Percentiles rank a stretch among this genome's conserved stretches.
Evolutionary conservation across 2,329 filamentous ascomycete genomes (phyloP).

Genomic region (Cercospora canescens): DNA sequence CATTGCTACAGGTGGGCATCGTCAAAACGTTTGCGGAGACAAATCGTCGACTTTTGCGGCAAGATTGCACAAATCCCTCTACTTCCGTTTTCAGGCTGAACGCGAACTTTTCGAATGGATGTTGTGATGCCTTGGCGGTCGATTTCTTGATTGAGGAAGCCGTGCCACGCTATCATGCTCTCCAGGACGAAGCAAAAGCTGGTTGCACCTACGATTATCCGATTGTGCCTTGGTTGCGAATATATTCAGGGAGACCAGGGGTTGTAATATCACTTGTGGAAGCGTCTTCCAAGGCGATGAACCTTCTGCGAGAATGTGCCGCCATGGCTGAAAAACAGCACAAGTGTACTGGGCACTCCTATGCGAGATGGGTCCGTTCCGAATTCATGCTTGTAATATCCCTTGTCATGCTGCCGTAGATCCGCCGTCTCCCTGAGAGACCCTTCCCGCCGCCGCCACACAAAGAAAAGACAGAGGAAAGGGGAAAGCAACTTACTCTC

Average conservation of each 20-base stretch:
- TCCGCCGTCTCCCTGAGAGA: not conserved
- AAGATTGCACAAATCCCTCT: not conserved
- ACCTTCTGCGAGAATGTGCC: too few species aligned
- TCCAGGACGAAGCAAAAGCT: not conserved
- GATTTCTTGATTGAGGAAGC: not conserved
- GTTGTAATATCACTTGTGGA: not conserved
- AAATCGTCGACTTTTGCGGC: not conserved
- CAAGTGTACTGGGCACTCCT: not conserved
- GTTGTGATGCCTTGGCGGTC: not conserved
- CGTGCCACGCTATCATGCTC: not conserved
- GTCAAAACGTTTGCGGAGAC: not conserved
- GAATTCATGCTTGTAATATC: not conserved
- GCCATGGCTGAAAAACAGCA: not conserved
- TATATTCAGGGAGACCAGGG: not conserved
- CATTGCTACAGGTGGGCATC: not conserved
- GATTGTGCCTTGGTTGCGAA: not conserved
- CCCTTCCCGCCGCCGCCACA: not conserved
- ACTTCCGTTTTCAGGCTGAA: not conserved
- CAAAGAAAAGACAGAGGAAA: not conserved
- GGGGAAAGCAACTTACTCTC: conserved; percentile 1
- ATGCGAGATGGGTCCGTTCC: not conserved
- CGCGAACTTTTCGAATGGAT: too few species aligned
- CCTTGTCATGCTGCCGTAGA: not conserved
- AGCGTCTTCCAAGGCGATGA: not conserved
- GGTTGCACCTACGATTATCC: not conserved